phyloP scores from a whole-genome alignment of 2,329 filamentous ascomycete species.

The Ceratocystis ficicola region DNA sequence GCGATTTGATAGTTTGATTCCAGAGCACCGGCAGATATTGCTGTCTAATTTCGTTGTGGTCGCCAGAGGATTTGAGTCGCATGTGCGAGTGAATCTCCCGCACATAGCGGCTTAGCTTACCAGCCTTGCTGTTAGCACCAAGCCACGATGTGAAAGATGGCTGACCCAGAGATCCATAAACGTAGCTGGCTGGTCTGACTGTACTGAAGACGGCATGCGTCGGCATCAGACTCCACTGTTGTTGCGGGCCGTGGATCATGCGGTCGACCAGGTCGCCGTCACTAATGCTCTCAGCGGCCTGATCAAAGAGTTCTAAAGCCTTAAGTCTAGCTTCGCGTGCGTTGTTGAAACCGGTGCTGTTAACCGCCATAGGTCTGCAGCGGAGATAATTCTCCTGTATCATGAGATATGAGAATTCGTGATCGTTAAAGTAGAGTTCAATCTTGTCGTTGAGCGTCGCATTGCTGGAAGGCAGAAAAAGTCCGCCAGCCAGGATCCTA shows the following conservation, averaged over 20 bases:
- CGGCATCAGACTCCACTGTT: slow-evolving; percentile 98
- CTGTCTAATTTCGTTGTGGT: slow-evolving; percentile 86
- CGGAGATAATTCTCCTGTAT: slow-evolving; percentile 94
- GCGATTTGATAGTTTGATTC: slow-evolving; percentile 61
- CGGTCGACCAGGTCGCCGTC: slow-evolving; percentile 91
- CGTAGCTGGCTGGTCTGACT: slow-evolving; percentile 77
- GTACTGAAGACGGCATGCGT: slow-evolving; percentile 92
- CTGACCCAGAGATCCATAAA: slow-evolving; percentile 63
- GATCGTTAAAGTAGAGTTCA: slow-evolving; percentile 97
- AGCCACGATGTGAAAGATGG: slow-evolving; percentile 84
- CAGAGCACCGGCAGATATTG: slow-evolving; percentile 86
- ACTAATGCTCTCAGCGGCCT: slow-evolving; percentile 89
- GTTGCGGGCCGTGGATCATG: slow-evolving; percentile 97
- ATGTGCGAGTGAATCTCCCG: slow-evolving; percentile 97
- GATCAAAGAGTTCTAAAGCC: slow-evolving; percentile 70
- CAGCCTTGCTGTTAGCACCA: slow-evolving; percentile 82
- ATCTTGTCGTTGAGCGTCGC: slow-evolving; percentile 92
- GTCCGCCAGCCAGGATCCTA: slow-evolving; percentile 77
- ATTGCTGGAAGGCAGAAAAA: slow-evolving; percentile 75
- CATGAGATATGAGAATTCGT: slow-evolving; percentile 96
- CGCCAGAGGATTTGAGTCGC: slow-evolving; percentile 78
- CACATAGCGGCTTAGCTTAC: slow-evolving; percentile 64
- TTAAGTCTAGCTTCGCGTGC: slow-evolving; percentile 65
- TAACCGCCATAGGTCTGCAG: slow-evolving; percentile 58
- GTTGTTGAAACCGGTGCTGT: slow-evolving; percentile 41